These are phyloP conservation scores for Cystofilobasidium capitatum DNA, from an alignment of 768 basidiomycete genomes.

Conservation along the genomic window DNA sequence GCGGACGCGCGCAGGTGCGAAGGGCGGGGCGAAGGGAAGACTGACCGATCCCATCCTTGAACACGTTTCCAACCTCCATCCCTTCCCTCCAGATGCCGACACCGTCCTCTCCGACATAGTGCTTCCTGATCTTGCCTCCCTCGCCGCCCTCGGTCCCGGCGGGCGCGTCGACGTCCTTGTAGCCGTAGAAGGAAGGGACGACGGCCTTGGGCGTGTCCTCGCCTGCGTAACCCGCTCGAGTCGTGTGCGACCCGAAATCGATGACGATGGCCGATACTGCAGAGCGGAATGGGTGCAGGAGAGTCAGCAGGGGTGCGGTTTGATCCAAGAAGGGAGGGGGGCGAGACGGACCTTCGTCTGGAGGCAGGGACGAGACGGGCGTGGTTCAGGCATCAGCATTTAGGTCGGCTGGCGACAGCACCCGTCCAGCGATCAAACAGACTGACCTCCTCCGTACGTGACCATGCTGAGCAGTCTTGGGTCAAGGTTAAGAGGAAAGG, in stretches of 20 bases:
- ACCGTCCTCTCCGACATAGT: conserved; percentile 76
- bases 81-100: conserved; percentile 81
- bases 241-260: conserved; percentile 80
- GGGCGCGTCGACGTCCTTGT: conserved; percentile 43
- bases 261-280: conserved; percentile 85
- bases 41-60: conserved; percentile 73
- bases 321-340: not conserved
- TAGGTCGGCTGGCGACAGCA: not conserved
- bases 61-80: conserved; percentile 77
- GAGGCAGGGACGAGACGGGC: not conserved
- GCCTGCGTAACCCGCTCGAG: conserved; percentile 93
- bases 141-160: conserved; percentile 24
- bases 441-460: conserved; percentile 25
- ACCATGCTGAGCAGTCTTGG: conserved; percentile 11
- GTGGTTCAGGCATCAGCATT: not conserved
- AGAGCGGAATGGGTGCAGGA: not conserved
- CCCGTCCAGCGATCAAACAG: not conserved
- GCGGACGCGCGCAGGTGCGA: conserved; percentile 37
- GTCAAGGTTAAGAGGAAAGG: not conserved
- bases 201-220: conserved; percentile 92
- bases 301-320: not conserved
- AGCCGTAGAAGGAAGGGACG: conserved; percentile 81
- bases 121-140: conserved; percentile 38
- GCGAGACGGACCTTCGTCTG: conserved; percentile 21
- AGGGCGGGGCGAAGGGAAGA: conserved; percentile 30